Percentiles rank a stretch among this genome's conserved stretches.
phyloP scores from a whole-genome alignment of 441 rosid genomes.

The Bruguiera hainesii region DNA sequence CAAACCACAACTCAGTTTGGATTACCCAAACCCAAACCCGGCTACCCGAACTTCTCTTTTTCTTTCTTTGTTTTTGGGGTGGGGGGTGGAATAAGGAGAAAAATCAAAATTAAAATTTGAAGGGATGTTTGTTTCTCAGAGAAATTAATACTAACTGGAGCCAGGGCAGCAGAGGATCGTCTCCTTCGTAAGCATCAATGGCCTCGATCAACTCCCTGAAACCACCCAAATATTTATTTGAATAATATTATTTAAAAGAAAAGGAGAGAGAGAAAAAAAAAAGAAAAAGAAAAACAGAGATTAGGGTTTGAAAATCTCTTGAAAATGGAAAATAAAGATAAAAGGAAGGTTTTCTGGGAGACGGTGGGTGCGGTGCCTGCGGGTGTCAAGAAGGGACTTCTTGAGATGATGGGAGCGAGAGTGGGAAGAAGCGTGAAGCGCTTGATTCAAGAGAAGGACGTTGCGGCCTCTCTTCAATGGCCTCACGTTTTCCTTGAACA shows the following conservation, averaged over 20 bases:
- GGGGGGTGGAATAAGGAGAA: too few relatives aligned
- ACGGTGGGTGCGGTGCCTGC: slow-evolving; percentile 38
- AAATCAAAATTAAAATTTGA: too few relatives aligned
- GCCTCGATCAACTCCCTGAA: slow-evolving; percentile 68
- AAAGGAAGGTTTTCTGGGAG: not conserved
- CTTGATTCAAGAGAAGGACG: slow-evolving; percentile 55
- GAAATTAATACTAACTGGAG: slow-evolving; percentile 46
- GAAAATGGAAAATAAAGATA: not conserved
- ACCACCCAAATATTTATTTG: not conserved
- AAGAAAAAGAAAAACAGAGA: not conserved
- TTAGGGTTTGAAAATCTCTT: not conserved
- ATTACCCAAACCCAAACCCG: not conserved
- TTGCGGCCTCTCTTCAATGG: slow-evolving; percentile 90
- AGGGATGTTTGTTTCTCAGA: not conserved
- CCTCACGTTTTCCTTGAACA: slow-evolving; percentile 82
- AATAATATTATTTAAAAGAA: too few relatives aligned
- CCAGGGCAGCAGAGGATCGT: slow-evolving; percentile 88
- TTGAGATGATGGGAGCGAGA: slow-evolving; percentile 36
- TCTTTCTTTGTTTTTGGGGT: too few relatives aligned
- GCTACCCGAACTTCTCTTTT: too few relatives aligned
- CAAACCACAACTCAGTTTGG: not conserved
- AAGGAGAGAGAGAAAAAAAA: too few relatives aligned
- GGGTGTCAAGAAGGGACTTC: slow-evolving; percentile 56
- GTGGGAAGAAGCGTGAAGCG: slow-evolving; percentile 58
- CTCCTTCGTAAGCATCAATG: slow-evolving; percentile 67